Evolutionary conservation across 768 basidiomycete species (phyloP), one percentile per base, ranked within the genome.

Genomic region (Phaeotremella skinneri): DNA sequence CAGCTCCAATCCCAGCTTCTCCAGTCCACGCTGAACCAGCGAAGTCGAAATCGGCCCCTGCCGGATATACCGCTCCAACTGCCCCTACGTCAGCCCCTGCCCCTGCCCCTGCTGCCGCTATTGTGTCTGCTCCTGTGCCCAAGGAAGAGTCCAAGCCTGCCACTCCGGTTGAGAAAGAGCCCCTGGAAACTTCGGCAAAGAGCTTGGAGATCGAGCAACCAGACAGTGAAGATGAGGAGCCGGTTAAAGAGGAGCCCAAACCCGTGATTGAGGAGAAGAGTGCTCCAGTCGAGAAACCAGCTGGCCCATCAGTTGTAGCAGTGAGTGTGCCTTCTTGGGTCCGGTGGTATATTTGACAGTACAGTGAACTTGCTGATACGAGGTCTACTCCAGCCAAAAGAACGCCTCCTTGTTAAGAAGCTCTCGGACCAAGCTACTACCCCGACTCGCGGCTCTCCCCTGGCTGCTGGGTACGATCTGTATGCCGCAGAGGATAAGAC

Each of bases 401-500:
- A 64, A 31, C 61, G 61, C 4, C 63, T 97, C 20, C 84, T 91
- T 54, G 83, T 99, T 73, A 96, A 96, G 73, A 84, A 85, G 31
- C 85, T 88, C 34, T 91, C 89, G 2, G 83, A 85, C 17, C 88
- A 86, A 69, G 96, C 90, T 25, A 87, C 76, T 62, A 73, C 91
- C 21, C 96, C 96, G 2, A 91, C 89, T 9, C 84, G 91, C 50
- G 94, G 96, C 0, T 91, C 89, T 2, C 78, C 85, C 1, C 80
- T 91, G 49, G 84, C 94, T 1, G 96, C 96, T 0, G 96, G 96
- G 4, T 96, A 98, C 72, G 96, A 99, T 77, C 81, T 99, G 34
- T 93, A 91, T 79, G 88, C 71, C 74, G 91, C 93, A 0, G 92
- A 94, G 75, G 81, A 81, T 56, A 91, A 90, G 72, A 76, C 81